Evolutionary conservation across 1,284 basidiomycete species (phyloP).

Genomic region (Pseudozyma thailandica): DNA sequence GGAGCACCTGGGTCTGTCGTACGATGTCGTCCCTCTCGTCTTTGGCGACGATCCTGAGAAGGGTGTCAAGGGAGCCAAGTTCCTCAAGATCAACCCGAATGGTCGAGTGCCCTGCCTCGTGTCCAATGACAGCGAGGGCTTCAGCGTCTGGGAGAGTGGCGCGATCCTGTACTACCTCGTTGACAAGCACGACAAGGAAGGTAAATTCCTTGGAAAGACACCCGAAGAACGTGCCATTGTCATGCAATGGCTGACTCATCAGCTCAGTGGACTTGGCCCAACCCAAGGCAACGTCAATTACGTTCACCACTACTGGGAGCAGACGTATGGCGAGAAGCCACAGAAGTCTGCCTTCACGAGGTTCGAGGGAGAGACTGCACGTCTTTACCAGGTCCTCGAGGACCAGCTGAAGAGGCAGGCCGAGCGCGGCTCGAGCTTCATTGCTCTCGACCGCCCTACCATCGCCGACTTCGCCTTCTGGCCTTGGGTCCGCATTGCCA

Average conservation of each 20-base stretch:
- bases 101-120: slow-evolving; percentile 59
- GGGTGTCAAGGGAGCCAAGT: slow-evolving; percentile 61
- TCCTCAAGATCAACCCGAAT: slow-evolving; percentile 57
- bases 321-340: slow-evolving; percentile 47
- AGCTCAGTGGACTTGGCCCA: slow-evolving; percentile 55
- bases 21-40: slow-evolving; percentile 53
- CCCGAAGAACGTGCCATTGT: slow-evolving; percentile 46
- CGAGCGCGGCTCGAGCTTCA: slow-evolving; percentile 46
- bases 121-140: slow-evolving; percentile 56
- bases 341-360: slow-evolving; percentile 50
- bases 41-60: slow-evolving; percentile 57
- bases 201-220: slow-evolving; percentile 46
- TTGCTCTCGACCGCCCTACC: slow-evolving; percentile 60
- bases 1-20: slow-evolving; percentile 58
- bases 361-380: slow-evolving; percentile 56
- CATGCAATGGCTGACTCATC: slow-evolving; percentile 56
- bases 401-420: slow-evolving; percentile 52
- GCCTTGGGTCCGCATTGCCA: slow-evolving; percentile 47
- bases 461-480: slow-evolving; percentile 61
- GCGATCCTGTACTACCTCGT: slow-evolving; percentile 60
- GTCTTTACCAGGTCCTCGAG: slow-evolving; percentile 58
- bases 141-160: slow-evolving; percentile 57
- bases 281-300: slow-evolving; percentile 51
- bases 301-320: slow-evolving; percentile 30
- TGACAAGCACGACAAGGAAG: slow-evolving; percentile 56